phyloP scores from a whole-genome alignment of 2,329 filamentous ascomycete genomes.

The Aspergillus sp. region DNA sequence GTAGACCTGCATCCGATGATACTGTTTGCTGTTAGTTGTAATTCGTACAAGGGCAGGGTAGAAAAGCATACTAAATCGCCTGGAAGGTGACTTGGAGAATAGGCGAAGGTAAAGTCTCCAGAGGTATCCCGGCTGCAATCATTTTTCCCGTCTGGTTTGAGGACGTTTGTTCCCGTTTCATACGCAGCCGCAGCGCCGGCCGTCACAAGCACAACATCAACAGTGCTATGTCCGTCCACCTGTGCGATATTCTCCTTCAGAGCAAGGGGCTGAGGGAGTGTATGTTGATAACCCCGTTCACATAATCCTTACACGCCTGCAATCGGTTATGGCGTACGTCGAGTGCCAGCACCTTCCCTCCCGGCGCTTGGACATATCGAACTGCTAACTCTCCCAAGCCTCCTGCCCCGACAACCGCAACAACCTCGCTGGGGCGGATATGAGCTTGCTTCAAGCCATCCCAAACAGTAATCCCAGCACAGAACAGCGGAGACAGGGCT shows the following conservation, averaged over 20 bases:
- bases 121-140: conserved; percentile 6
- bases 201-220: conserved; percentile 9
- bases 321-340: conserved; percentile 11
- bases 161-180: conserved; percentile 3
- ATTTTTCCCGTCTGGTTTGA: conserved; percentile 5
- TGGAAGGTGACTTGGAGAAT: background rate
- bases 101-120: conserved; percentile 1
- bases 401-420: conserved; percentile 14
- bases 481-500: conserved; percentile 39
- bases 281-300: conserved; percentile 6
- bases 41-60: background rate
- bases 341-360: conserved; percentile 18
- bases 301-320: background rate
- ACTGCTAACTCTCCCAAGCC: conserved; percentile 20
- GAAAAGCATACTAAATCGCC: conserved; percentile 3
- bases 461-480: conserved; percentile 43
- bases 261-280: background rate
- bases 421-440: conserved; percentile 8
- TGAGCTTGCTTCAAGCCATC: conserved; percentile 5
- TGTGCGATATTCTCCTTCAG: background rate
- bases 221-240: background rate
- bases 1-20: conserved; percentile 7
- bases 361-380: conserved; percentile 21
- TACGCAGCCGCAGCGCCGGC: conserved; percentile 7
- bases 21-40: background rate